Evolutionary conservation across 331 rosid genomes (phyloP), one percentile per base, ranked within the genome.

Genomic region (Phaseolus coccineus): DNA sequence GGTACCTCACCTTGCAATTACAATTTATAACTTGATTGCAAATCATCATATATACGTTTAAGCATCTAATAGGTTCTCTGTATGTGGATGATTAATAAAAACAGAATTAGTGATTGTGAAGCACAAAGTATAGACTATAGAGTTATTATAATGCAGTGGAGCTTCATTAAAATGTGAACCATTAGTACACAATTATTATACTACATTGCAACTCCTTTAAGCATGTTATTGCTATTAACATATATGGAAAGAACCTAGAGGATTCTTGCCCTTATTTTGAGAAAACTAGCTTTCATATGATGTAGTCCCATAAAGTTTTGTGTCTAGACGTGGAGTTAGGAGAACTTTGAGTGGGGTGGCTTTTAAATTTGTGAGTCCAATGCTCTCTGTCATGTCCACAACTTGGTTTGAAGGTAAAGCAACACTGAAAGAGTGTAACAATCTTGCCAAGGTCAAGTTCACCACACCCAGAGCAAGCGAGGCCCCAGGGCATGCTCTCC

Each of bases 311-410:
- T 78, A 76, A 46, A 76, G 75, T 14, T 28, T 55, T 48, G 85
- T 1, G 28, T 66, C n/a, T 5, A 74, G 78, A 24, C 81, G 80
- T 11, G 83, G 89, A 31, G 77, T 83, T 47, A 78, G 56, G 25
- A 74, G 56, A 64, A 84, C 78, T 15, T 81, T 70, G 40, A 84
- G 82, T 0, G 83, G 84, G 57, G 82, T 78, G 19, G 80, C 83
- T 70, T 84, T 84, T 65, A 81, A 70, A 79, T 77, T 81, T 1
- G 90, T 81, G 81, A 87, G 83, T 27, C 88, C 90, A 51, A 33
- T 56, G 83, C 88, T 87, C 77, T 71, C 88, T 22, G 85, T 76
- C 86, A 84, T 87, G 57, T 87, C 87, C 3, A 87, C 86, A 44
- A n/a, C 52, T 69, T 85, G 82, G 25, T 77, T 65, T 6, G 75